Conservation (phyloP, 2,329 filamentous ascomycete species). For the Colletotrichum sp. region DNA sequence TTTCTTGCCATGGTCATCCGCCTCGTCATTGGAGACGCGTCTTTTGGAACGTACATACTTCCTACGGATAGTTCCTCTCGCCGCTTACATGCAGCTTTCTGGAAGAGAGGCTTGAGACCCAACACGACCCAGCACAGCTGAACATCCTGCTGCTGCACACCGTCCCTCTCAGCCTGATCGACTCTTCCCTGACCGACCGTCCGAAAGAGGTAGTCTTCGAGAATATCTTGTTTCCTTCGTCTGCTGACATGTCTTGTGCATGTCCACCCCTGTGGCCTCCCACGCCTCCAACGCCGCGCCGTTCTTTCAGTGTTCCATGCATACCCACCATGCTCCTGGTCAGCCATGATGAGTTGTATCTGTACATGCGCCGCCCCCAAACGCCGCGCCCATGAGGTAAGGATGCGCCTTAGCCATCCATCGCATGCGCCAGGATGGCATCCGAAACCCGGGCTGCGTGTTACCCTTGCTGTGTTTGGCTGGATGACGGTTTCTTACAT, state of each 20-base stretch:
- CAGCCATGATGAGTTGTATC: background rate
- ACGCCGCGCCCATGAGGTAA: background rate
- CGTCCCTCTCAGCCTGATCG: background rate
- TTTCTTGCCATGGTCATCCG: background rate
- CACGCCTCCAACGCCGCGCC: background rate
- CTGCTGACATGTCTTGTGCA: background rate
- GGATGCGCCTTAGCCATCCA: background rate
- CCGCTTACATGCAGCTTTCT: background rate
- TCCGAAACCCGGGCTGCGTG: background rate
- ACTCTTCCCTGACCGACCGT: background rate
- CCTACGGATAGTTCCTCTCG: background rate
- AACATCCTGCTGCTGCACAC: background rate
- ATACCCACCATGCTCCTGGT: background rate
- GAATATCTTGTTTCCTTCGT: background rate
- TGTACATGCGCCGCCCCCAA: background rate
- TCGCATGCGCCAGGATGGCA: background rate
- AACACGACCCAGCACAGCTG: background rate
- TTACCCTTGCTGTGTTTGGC: background rate
- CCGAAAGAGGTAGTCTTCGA: slow-evolving; percentile 5
- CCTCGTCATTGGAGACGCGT: background rate
- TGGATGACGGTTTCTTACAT: background rate
- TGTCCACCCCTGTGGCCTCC: background rate
- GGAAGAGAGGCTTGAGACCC: background rate
- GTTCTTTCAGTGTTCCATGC: background rate
- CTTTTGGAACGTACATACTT: background rate